phyloP scores from a whole-genome alignment of 139 green algal genomes.

The Chlorella sp. region DNA sequence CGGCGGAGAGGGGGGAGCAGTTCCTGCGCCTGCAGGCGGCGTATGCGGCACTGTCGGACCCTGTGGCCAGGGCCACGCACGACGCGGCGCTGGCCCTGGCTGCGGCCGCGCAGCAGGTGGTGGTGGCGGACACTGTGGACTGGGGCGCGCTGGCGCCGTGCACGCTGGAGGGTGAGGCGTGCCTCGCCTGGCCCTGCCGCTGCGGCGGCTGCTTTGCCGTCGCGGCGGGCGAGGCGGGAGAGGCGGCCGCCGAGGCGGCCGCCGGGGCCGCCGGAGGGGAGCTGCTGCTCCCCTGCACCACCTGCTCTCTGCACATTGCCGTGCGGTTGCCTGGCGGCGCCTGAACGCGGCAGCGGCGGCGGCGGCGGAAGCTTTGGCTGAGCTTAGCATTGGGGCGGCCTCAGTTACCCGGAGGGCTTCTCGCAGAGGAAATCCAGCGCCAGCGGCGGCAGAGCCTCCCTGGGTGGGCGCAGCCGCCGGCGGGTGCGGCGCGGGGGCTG shows the following conservation, averaged over 20 bases:
- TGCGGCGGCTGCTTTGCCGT: constrained; percentile 31
- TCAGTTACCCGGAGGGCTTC: too few relatives aligned
- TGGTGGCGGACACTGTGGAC: constrained; percentile 19
- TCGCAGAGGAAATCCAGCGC: too few relatives aligned
- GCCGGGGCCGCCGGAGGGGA: background rate
- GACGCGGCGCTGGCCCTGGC: constrained; percentile 25
- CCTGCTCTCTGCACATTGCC: constrained; percentile 38
- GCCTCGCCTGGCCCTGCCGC: constrained; percentile 35
- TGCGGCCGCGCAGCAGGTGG: background rate
- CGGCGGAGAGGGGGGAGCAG: background rate
- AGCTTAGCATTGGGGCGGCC: too few relatives aligned
- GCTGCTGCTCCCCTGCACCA: constrained; percentile 30
- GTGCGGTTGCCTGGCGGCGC: constrained; percentile 9
- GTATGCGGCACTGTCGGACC: constrained; percentile 24
- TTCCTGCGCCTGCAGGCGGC: constrained; percentile 21
- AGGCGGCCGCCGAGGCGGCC: background rate
- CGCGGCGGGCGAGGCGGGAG: background rate
- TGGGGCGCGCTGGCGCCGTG: constrained; percentile 5
- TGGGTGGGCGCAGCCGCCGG: too few relatives aligned
- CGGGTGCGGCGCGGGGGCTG: too few relatives aligned
- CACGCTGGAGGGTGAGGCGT: constrained; percentile 14
- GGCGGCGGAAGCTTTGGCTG: too few relatives aligned
- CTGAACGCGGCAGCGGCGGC: background rate
- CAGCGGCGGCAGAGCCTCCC: too few relatives aligned
- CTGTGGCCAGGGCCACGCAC: constrained; percentile 4